phyloP scores from a whole-genome alignment of 140 eudicot genomes.

The Oenanthe javanica region DNA sequence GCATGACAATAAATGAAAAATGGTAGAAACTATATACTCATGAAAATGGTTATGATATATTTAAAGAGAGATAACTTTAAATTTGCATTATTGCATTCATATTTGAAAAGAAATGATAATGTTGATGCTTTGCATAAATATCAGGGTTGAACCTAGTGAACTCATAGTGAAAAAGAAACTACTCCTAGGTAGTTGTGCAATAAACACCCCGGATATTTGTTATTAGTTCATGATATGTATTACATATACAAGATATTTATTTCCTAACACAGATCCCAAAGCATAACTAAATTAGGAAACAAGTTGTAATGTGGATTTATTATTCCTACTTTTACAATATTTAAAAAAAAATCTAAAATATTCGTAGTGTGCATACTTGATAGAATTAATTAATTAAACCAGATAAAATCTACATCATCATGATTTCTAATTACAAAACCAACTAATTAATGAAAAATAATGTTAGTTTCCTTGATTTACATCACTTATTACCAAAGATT shows the following conservation, averaged over 20 bases:
- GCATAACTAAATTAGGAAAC: not conserved
- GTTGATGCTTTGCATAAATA: not conserved
- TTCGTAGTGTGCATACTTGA: not conserved
- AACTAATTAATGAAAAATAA: not conserved
- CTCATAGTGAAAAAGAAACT: not conserved
- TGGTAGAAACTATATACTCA: not conserved
- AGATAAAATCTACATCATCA: not conserved
- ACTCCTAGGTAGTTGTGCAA: not conserved
- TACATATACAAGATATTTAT: not conserved
- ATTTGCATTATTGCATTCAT: not conserved
- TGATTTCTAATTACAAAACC: not conserved
- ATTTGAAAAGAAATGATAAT: not conserved
- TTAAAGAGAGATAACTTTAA: not conserved
- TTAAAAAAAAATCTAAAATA: not conserved
- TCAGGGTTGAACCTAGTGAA: not conserved
- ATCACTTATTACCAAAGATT: not conserved
- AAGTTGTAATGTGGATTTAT: not conserved
- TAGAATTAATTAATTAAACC: not conserved
- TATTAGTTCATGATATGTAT: not conserved
- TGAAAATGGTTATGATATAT: not conserved
- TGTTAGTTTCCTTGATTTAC: not conserved
- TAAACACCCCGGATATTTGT: not conserved
- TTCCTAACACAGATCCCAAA: not conserved
- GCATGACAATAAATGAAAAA: not conserved
- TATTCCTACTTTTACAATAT: not conserved